Evolutionary conservation across 495 filamentous ascomycete species (phyloP).

Genomic region (Hypoxylon fragiforme): DNA sequence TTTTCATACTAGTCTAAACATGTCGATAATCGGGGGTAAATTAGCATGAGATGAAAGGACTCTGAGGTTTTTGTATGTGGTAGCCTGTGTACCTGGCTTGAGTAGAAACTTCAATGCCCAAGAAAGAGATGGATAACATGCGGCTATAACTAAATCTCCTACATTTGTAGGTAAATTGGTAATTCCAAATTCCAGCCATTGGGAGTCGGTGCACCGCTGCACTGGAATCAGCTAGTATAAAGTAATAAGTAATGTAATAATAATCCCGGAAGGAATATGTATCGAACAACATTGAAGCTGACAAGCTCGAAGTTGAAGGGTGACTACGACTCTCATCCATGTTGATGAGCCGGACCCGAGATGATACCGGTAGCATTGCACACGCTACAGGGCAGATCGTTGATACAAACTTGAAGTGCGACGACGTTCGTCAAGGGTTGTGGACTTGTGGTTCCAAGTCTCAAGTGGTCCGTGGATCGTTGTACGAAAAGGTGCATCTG

Average conservation of each 20-base stretch:
- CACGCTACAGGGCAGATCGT: slow-evolving; percentile 21
- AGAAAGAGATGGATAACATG: slow-evolving; percentile 17
- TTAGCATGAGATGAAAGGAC: slow-evolving; percentile 26
- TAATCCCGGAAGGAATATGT: too few species aligned
- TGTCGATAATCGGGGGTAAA: slow-evolving; percentile 6
- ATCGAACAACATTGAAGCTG: too few species aligned
- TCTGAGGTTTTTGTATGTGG: background rate
- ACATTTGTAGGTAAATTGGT: slow-evolving; percentile 2
- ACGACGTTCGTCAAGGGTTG: slow-evolving; percentile 4
- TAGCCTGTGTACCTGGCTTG: background rate
- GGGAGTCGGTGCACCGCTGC: slow-evolving; percentile 7
- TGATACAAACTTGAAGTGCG: slow-evolving; percentile 20
- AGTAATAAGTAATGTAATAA: background rate
- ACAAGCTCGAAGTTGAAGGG: too few species aligned
- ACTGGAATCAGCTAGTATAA: slow-evolving; percentile 22
- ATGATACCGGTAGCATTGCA: slow-evolving; percentile 17
- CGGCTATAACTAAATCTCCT: slow-evolving; percentile 10
- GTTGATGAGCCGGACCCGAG: slow-evolving; percentile 15
- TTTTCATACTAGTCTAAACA: slow-evolving; percentile 2
- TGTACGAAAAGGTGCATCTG: slow-evolving; percentile 28
- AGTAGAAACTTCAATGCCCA: background rate
- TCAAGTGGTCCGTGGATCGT: slow-evolving; percentile 14
- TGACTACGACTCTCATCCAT: slow-evolving; percentile 20
- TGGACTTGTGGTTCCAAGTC: slow-evolving; percentile 8
- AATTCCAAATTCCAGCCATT: slow-evolving; percentile 13